These are phyloP conservation scores for Aspergillus aculeatinus DNA, from an alignment of 2,329 filamentous ascomycete genomes.

Conservation along the genomic window DNA sequence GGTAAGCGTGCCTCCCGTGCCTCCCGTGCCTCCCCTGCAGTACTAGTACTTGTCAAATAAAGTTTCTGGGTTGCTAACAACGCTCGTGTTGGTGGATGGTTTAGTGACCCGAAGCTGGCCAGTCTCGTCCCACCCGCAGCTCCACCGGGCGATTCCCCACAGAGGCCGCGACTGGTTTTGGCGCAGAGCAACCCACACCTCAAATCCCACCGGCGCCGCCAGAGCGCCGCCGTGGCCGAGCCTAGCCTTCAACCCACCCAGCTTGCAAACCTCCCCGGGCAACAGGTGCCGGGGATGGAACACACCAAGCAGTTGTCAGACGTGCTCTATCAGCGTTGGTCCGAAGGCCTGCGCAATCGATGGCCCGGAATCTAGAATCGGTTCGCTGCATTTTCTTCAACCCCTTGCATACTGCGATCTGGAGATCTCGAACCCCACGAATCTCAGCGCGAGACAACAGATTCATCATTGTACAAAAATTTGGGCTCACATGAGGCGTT, in stretches of 20 bases:
- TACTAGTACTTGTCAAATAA: background rate
- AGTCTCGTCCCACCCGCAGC: conserved; percentile 36
- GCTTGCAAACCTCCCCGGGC: conserved; percentile 54
- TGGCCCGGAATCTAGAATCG: conserved; percentile 53
- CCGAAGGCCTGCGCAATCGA: conserved; percentile 72
- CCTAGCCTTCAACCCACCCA: conserved; percentile 40
- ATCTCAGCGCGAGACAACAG: conserved; percentile 9
- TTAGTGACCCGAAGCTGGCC: conserved; percentile 41
- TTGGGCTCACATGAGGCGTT: conserved; percentile 22
- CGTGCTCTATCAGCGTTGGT: conserved; percentile 88
- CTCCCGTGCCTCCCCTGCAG: background rate
- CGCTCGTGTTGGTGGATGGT: conserved; percentile 16
- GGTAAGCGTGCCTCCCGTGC: conserved; percentile 26
- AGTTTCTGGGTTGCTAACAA: background rate
- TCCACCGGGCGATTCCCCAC: conserved; percentile 43
- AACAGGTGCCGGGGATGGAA: conserved; percentile 74
- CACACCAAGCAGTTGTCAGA: conserved; percentile 87
- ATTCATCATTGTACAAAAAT: conserved; percentile 32
- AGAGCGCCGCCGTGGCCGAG: conserved; percentile 44
- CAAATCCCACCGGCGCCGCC: conserved; percentile 71
- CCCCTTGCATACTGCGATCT: conserved; percentile 4
- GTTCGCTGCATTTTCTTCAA: background rate
- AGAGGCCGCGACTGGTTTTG: conserved; percentile 67
- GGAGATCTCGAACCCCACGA: background rate
- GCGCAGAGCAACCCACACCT: conserved; percentile 83